Evolutionary conservation across 2,329 filamentous ascomycete genomes (phyloP), one percentile per base, ranked within the genome.

Genomic region (Talaromyces sp.): DNA sequence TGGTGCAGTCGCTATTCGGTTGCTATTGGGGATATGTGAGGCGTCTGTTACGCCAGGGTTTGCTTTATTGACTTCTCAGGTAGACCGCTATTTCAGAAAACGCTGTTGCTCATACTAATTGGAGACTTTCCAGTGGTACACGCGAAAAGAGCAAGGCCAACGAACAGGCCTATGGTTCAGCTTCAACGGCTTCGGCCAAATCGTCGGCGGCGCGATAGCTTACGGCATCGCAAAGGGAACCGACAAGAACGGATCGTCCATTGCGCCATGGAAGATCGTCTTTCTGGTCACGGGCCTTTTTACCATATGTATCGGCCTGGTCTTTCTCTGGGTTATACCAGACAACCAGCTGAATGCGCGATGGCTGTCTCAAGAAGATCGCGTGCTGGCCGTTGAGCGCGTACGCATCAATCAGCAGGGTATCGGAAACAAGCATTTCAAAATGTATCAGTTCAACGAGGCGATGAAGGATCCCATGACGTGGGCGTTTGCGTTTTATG

Each of bases 341-440:
- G 86, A 88, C 70, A 87, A 81, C 67, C 86, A 87, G 68, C 73
- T 88, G 56, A 87, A 88, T 60, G 84, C 84, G 16, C 79, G 83
- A 2, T 88, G 84, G 82, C 70, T 95, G 31, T 89, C 80, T 8
- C 84, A 88, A 61, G 82, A 86, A 54, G 91, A 94, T 68, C 86
- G 87, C 13, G 74, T 87, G 0, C 82, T 92, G 48, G 89, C 88
- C 0, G 80, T 93, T 31, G 90, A 92, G 68, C 83, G 91, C 0
- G 85, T 94, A 6, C 83, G 90, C 0, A 82, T 87, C 24, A 94
- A 94, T 70, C 87, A 92, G 73, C 91, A 91, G 66, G 91, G 91
- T 0, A 88, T 90, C 16, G 89, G 88, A 1, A 90, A 87, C 67
- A 87, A 87, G 68, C 83, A 90, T 67, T 90, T 89, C 76, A 90